These are phyloP conservation scores for Yamadazyma takamatsuzukensis DNA, from an alignment of 805 yeast genomes.

Conservation along the genomic window DNA sequence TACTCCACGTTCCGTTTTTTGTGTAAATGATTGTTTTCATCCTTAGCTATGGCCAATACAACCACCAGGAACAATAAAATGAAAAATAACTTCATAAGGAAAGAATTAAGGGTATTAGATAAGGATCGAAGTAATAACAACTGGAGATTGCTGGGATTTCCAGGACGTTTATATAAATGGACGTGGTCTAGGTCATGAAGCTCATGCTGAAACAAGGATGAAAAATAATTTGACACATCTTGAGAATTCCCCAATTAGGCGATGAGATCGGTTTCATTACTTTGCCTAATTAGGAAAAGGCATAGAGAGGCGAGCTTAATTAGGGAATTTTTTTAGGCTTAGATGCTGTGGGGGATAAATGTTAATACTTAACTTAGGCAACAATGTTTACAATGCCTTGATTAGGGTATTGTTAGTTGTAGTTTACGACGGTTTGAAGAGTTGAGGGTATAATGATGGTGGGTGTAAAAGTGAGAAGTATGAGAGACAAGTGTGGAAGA, in stretches of 20 bases:
- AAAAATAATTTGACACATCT: slow-evolving; percentile 8
- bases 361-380: too few relatives aligned
- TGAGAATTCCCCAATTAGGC: slow-evolving; percentile 17
- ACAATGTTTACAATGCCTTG: neutral
- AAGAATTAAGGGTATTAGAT: neutral
- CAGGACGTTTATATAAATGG: neutral
- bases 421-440: slow-evolving; percentile 1
- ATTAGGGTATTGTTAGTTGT: slow-evolving; percentile 1
- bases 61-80: too few relatives aligned
- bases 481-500: too few relatives aligned
- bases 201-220: too few relatives aligned
- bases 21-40: too few relatives aligned
- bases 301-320: slow-evolving; percentile 3
- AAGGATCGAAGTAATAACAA: neutral
- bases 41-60: too few relatives aligned
- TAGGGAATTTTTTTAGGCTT: slow-evolving; percentile 2
- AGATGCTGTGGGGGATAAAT: too few relatives aligned
- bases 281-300: slow-evolving; percentile 1
- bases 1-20: neutral
- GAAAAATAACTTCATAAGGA: slow-evolving; percentile 8
- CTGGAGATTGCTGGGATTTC: neutral
- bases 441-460: too few relatives aligned
- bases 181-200: too few relatives aligned
- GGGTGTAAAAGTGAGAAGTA: too few relatives aligned
- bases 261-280: slow-evolving; percentile 8